phyloP scores from a whole-genome alignment of 306 rosid species.

The Geum urbanum region DNA sequence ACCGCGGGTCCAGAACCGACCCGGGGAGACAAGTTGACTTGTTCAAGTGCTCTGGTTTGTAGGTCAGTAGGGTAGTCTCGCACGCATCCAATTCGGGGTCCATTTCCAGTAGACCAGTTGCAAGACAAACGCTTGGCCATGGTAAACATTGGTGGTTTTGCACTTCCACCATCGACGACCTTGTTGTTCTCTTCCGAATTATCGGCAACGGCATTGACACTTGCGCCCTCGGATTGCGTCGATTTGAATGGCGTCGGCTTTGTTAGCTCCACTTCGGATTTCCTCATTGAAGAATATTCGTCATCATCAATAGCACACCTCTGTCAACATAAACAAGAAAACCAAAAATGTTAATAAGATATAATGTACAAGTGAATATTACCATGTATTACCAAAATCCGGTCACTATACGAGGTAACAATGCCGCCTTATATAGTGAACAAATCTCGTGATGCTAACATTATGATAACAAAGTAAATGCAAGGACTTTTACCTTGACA shows the following conservation, averaged over 20 bases:
- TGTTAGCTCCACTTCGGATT: conserved; percentile 21
- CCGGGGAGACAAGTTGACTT: conserved; percentile 69
- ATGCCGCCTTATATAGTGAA: background rate
- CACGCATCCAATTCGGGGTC: conserved; percentile 89
- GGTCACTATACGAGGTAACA: background rate
- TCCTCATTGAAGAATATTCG: conserved; percentile 43
- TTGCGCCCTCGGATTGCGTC: conserved; percentile 7
- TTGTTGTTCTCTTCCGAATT: conserved; percentile 28
- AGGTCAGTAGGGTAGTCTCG: conserved; percentile 78
- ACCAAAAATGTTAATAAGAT: background rate
- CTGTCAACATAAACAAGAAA: conserved; percentile 28
- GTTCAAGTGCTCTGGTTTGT: conserved; percentile 75
- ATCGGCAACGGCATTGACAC: conserved; percentile 20
- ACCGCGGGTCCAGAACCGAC: conserved; percentile 26
- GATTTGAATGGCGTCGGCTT: conserved; percentile 25
- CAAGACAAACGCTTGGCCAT: conserved; percentile 47
- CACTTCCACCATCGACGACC: conserved; percentile 22
- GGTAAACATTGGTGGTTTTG: conserved; percentile 29
- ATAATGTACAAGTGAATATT: background rate
- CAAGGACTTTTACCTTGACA: conserved; percentile 53
- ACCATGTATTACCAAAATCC: background rate
- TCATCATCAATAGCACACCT: conserved; percentile 82
- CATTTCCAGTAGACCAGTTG: conserved; percentile 80
- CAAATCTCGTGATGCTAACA: background rate
- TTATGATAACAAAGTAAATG: background rate